These are phyloP conservation scores for Globisporangium nagaii DNA, from an alignment of 352 stramenopile species.

Conservation along the genomic window DNA sequence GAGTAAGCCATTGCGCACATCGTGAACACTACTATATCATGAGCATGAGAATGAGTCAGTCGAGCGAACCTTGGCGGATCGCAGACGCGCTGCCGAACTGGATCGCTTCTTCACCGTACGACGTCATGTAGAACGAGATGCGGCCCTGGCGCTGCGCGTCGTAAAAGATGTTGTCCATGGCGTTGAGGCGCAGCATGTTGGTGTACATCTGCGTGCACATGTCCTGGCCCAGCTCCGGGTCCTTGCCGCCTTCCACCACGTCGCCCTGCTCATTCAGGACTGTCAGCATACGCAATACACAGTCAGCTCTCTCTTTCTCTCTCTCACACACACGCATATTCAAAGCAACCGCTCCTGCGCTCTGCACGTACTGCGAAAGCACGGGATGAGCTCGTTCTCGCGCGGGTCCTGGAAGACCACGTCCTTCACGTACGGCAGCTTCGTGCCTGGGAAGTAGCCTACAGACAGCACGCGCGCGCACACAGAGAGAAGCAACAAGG, in stretches of 20 bases:
- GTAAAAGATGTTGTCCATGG: slow-evolving; percentile 98
- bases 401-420: slow-evolving; percentile 87
- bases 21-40: too few species aligned
- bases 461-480: background rate
- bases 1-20: too few species aligned
- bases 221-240: slow-evolving; percentile 75
- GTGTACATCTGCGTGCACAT: slow-evolving; percentile 84
- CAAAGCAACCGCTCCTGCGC: too few species aligned
- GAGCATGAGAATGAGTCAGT: background rate
- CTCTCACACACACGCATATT: too few species aligned
- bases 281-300: slow-evolving; percentile 19
- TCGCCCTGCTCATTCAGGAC: slow-evolving; percentile 85
- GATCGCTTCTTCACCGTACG: slow-evolving; percentile 93
- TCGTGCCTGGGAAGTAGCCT: slow-evolving; percentile 73
- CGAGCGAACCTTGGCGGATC: slow-evolving; percentile 44
- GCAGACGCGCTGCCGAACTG: slow-evolving; percentile 93
- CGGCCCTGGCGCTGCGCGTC: slow-evolving; percentile 96
- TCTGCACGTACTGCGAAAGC: slow-evolving; percentile 84
- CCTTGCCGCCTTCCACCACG: slow-evolving; percentile 57
- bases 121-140: slow-evolving; percentile 98
- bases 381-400: slow-evolving; percentile 78
- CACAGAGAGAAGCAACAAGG: background rate
- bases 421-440: slow-evolving; percentile 85
- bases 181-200: slow-evolving; percentile 79
- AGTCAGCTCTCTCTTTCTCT: too few species aligned